Base-by-base conservation (phyloP, 2,329 filamentous ascomycete species). In the Fusarium tjaetaba region DNA sequence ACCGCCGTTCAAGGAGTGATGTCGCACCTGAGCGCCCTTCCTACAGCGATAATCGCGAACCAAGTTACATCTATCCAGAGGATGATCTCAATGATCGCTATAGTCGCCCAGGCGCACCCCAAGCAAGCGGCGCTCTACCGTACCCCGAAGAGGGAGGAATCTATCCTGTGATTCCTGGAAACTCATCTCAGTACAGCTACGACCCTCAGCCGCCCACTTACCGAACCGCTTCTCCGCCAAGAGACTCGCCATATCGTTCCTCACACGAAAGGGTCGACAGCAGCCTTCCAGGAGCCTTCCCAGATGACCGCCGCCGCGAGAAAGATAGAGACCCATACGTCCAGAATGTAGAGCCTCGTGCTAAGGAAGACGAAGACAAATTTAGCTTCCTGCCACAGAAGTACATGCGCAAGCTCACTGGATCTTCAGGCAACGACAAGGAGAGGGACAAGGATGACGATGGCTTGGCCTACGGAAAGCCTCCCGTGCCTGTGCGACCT, bases 381-480 rank as follows among this genome's bases (percentile, higher is more conserved):
- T 77, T 87, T 52, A 83, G 84, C 63, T 86, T 82, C 72, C 78
- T 88, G 42, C 86, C 86, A 2, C 82, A 84, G 69, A 88, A 87
- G 74, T 88, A 88, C 71, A 82, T 82, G 74, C 80, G 81, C 59
- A 79, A 81, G 64, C 81, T 82, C 68, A 63, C 66, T 30, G 77
- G 74, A n/a, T 75, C 76, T 53, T 71, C 72, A 18, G 74, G 80
- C 38, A 72, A 77, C 39, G 80, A 81, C 32, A 75, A 78, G 59
- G 73, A 75, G 41, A 71, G 69, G 74, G 86, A 87, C 70, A 71
- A 73, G 74, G 86, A 87, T 68, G 85, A 87, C 36, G 85, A 87
- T 8, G 85, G 87, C 64, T 80, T 89, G 15, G 87, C 87, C 7
- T 90, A 90, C 69, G 88, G 88, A 36, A 78, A 79, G 32, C 78